Conservation (phyloP, 306 rosid species). For the Prunus davidiana region DNA sequence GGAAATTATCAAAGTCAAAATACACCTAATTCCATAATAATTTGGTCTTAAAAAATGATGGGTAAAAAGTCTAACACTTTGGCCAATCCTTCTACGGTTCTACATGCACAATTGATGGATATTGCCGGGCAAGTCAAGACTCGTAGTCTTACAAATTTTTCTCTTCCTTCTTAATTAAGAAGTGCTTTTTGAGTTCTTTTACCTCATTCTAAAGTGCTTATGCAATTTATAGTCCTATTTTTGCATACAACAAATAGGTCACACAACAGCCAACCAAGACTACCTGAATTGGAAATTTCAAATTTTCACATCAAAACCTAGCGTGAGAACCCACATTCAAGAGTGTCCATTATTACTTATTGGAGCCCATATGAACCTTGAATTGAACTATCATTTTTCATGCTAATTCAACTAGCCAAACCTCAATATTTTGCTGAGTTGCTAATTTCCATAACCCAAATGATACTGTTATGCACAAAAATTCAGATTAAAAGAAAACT, state of each 20-base stretch:
- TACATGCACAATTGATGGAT: not conserved
- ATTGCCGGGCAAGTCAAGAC: conserved; percentile 9
- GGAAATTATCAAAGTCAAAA: not conserved
- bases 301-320: not conserved
- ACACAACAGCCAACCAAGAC: not conserved
- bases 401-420: not conserved
- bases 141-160: not conserved
- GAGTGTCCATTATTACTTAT: not conserved
- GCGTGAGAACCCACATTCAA: not conserved
- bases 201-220: not conserved
- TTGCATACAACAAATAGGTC: not conserved
- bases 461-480: no score
- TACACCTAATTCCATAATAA: conserved; percentile 10
- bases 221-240: not conserved
- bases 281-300: not conserved
- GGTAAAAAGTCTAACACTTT: not conserved
- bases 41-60: not conserved
- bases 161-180: not conserved
- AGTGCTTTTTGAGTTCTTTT: not conserved
- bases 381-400: not conserved
- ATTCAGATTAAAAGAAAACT: no score
- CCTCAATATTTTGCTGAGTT: not conserved
- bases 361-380: not conserved
- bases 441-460: no score
- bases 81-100: not conserved